phyloP scores from a whole-genome alignment of 2,329 filamentous ascomycete species.

The Colletotrichum sp. region DNA sequence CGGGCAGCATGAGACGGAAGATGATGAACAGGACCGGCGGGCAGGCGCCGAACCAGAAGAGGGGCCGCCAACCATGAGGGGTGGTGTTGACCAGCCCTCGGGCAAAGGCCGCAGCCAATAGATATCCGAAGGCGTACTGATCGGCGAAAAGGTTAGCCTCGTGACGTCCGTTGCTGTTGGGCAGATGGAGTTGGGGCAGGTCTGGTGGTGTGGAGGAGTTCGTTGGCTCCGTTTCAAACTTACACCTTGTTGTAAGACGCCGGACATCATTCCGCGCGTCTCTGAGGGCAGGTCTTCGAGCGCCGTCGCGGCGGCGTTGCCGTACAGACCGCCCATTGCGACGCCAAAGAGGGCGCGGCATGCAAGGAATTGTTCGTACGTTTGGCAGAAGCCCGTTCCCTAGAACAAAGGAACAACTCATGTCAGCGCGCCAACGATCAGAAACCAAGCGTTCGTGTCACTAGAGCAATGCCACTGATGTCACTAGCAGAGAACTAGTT shows the following conservation, averaged over 20 bases:
- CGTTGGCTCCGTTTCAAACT: conserved; percentile 41
- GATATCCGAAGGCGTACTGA: conserved; percentile 68
- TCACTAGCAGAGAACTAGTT: not conserved
- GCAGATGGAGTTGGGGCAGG: not conserved
- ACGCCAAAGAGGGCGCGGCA: conserved; percentile 79
- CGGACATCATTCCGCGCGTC: conserved; percentile 75
- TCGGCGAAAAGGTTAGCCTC: not conserved
- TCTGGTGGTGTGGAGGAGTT: not conserved
- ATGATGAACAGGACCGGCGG: conserved; percentile 82
- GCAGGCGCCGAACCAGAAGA: conserved; percentile 88
- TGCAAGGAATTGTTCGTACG: conserved; percentile 74
- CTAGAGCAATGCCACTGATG: not conserved
- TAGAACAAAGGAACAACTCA: conserved; percentile 25
- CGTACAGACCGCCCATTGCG: conserved; percentile 83
- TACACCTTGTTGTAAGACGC: conserved; percentile 75
- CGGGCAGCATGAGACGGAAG: conserved; percentile 78
- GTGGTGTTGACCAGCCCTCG: conserved; percentile 78
- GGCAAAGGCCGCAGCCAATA: conserved; percentile 63
- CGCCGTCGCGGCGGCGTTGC: conserved; percentile 79
- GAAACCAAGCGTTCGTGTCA: not conserved
- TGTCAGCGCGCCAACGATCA: conserved; percentile 1
- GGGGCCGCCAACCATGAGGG: conserved; percentile 78
- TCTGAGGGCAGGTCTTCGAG: conserved; percentile 75
- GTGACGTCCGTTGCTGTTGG: not conserved
- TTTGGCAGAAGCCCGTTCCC: conserved; percentile 72